Evolutionary conservation across 495 filamentous ascomycete genomes (phyloP), one percentile per base, ranked within the genome.

Genomic region (Pyrenopolyporus hunteri): DNA sequence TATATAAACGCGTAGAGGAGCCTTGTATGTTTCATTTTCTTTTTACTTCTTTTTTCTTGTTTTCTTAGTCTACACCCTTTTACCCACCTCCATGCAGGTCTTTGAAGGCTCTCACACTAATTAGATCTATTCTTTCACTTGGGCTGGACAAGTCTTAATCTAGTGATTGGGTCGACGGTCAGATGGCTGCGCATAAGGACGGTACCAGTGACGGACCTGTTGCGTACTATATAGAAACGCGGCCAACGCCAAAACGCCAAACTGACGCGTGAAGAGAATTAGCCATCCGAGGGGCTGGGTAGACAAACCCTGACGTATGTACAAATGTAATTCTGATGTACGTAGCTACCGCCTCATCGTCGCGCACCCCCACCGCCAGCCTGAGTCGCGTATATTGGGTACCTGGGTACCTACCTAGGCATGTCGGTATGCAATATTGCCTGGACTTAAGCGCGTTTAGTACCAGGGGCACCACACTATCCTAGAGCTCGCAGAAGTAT

Each of bases 241-340:
- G 60, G 49, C 35, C 40, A 28, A 37, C 31, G 25, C 44, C 62
- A 55, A 65, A 59, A 65, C 62, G 62, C 62, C 62, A 65, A 65
- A 59, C 37, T 43, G 35, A 65, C 62, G 62, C 62, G 62, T 55
- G 50, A 2, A 29, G 55, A 55, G 42, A 37, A 51, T 43, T 48
- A 14, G 20, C 32, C 23, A 5, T 40, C 43, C 36, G 55, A 59
- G 55, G 49, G 61, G 55, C 16, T 64, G 49, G 61, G 46, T 59
- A 43, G 20, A 33, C n/a, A n/a, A n/a, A n/a, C n/a, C n/a, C n/a
- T n/a, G n/a, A n/a, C n/a, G n/a, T n/a, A n/a, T n/a, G n/a, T n/a
- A n/a, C n/a, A n/a, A n/a, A n/a, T n/a, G n/a, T n/a, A n/a, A n/a
- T n/a, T n/a, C n/a, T n/a, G n/a, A n/a, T n/a, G n/a, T n/a, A n/a